Base-by-base conservation (phyloP, 257 asterid species). In the Ilex asprella region DNA sequence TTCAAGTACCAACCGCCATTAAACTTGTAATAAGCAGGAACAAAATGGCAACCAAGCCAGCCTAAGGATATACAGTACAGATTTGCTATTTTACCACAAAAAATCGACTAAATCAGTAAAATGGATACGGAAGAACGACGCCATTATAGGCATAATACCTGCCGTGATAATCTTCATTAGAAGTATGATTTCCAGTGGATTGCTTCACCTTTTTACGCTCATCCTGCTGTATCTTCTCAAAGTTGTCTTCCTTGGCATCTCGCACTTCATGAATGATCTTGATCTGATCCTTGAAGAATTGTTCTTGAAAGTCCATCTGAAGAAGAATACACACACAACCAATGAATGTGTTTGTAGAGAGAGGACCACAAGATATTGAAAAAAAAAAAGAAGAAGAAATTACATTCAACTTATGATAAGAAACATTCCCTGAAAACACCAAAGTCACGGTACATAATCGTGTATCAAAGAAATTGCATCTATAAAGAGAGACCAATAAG, bases 141-240 rank as follows among this genome's bases (percentile, higher is more conserved):
- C 15, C 55, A 50, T 4, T 14, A 50, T 50, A 50, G 11, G 57
- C 57, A n/a, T 16, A 4, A 14, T 53, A 53, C 57, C 57, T 53
- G 11, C 5, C 10, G 2, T 27, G 2, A 14, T 5, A 27, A 53
- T 53, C 30, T 16, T 53, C 30, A 2, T 6, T n/a, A 50, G 55
- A 50, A 12, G 55, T 6, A 14, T 9, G 21, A 14, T 50, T 50
- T 9, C 14, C 30, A n/a, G 11, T n/a, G 15, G 55, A 50, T 14
- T 53, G 5, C 10, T 53, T 53, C 57, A 53, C 30, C 30, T 53
- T 53, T 27, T 53, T 27, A 4, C 57, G 30, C 15, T 53, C 57
- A 5, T 53, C 30, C 57, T 53, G 57, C 57, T 53, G 57, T 14
- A 53, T 53, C 57, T 53, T 21, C 57, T 53, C 57, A 53, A 53